A percentile compares a stretch with the other conserved stretches of the same genome.
phyloP scores from a whole-genome alignment of 768 basidiomycete species.

The Lactarius deliciosus region DNA sequence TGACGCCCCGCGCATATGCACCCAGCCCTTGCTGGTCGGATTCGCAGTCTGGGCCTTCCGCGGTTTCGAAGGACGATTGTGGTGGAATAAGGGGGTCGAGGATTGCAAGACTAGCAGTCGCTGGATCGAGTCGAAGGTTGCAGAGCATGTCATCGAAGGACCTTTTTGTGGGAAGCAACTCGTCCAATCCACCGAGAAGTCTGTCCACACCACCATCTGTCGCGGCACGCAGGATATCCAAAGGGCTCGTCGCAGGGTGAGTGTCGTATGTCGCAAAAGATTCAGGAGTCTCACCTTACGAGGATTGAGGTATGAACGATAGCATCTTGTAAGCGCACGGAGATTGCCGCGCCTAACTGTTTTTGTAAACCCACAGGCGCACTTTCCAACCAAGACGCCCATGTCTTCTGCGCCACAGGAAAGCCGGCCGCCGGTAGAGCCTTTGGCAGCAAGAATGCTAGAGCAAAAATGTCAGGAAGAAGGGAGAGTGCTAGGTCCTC shows the following conservation, averaged over 20 bases:
- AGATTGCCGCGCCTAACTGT: slow-evolving; percentile 40
- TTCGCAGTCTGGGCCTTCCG: slow-evolving; percentile 19
- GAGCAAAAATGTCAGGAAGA: slow-evolving; percentile 48
- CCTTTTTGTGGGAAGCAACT: slow-evolving; percentile 39
- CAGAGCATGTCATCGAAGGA: slow-evolving; percentile 27
- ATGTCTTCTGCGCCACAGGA: slow-evolving; percentile 35
- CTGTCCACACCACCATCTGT: slow-evolving; percentile 13
- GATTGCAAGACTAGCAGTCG: slow-evolving; percentile 57
- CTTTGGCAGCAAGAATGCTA: slow-evolving; percentile 48
- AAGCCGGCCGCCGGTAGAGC: slow-evolving; percentile 27
- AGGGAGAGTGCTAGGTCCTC: slow-evolving; percentile 29
- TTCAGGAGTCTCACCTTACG: slow-evolving; percentile 35
- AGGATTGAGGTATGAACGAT: slow-evolving; percentile 40
- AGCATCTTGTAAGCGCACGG: slow-evolving; percentile 43
- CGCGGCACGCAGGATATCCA: slow-evolving; percentile 30
- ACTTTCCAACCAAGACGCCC: slow-evolving; percentile 35
- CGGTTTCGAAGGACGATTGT: slow-evolving; percentile 31
- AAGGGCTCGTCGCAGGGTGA: slow-evolving; percentile 30
- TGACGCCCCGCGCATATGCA: slow-evolving; percentile 60
- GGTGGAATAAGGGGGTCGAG: slow-evolving; percentile 60
- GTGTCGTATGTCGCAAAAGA: background rate
- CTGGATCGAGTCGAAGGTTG: slow-evolving; percentile 46
- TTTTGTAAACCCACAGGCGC: slow-evolving; percentile 31
- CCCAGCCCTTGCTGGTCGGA: slow-evolving; percentile 56
- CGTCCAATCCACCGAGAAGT: slow-evolving; percentile 44